phyloP scores from a whole-genome alignment of 768 basidiomycete genomes.

The Paxillus rubicundulus region DNA sequence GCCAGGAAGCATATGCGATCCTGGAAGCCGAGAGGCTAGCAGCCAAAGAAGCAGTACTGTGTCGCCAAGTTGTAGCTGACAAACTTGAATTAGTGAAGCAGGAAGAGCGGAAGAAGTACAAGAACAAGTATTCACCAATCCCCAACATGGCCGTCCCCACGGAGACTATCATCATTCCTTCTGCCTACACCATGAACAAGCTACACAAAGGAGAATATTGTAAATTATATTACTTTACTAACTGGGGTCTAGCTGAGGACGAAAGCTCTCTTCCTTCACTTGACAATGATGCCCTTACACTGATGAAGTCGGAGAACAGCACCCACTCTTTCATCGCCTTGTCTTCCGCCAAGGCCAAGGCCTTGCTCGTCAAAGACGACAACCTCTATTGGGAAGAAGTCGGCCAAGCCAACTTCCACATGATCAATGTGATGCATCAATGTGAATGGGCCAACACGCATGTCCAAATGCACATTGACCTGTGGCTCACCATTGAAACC shows the following conservation, averaged over 20 bases:
- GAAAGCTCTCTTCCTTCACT: neutral
- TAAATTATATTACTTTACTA: neutral
- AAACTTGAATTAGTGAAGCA: neutral
- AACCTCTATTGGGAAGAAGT: neutral
- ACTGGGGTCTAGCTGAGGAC: neutral
- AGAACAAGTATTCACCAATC: neutral
- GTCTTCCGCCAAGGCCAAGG: too few species aligned
- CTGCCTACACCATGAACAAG: neutral
- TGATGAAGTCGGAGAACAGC: neutral
- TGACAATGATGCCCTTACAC: neutral
- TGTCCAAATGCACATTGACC: neutral
- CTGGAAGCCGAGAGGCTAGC: too few species aligned
- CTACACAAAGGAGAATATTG: neutral
- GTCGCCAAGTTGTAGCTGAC: neutral
- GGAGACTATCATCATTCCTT: neutral
- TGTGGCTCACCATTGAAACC: too few species aligned
- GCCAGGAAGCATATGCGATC: too few species aligned
- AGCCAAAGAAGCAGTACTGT: too few species aligned
- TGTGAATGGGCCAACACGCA: neutral
- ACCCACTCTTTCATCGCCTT: neutral
- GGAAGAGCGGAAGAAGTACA: neutral
- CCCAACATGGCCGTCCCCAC: neutral
- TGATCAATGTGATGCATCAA: neutral
- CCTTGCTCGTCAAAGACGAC: neutral
- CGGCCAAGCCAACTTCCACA: neutral